These are phyloP conservation scores for Cercospora sp. DNA, from an alignment of 2,329 filamentous ascomycete genomes.

Conservation along the genomic window DNA sequence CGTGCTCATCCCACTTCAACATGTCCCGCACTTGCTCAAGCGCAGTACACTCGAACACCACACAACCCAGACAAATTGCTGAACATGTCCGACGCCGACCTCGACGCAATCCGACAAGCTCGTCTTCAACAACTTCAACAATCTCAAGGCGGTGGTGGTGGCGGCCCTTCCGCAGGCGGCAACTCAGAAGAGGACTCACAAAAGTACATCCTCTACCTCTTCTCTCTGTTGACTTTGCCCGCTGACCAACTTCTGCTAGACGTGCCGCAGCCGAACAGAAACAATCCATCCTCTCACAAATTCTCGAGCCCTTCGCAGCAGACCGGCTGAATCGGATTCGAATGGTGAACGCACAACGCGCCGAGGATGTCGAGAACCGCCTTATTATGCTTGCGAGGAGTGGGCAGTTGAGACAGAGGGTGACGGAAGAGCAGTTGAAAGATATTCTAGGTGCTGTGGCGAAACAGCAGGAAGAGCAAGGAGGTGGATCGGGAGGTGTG, in stretches of 20 bases:
- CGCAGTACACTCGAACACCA: background rate
- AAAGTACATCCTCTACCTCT: constrained; percentile 48
- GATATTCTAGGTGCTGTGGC: constrained; percentile 82
- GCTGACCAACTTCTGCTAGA: constrained; percentile 24
- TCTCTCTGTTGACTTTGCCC: constrained; percentile 31
- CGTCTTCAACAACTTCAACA: constrained; percentile 88
- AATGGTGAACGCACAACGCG: constrained; percentile 90
- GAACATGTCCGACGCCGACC: constrained; percentile 64
- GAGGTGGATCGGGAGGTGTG: constrained; percentile 45
- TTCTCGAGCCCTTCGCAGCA: constrained; percentile 89
- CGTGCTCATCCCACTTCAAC: background rate
- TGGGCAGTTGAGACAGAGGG: constrained; percentile 82
- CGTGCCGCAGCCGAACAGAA: constrained; percentile 56
- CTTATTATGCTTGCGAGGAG: constrained; percentile 87
- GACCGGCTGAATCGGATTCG: constrained; percentile 93
- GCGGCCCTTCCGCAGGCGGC: constrained; percentile 48
- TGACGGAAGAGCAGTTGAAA: constrained; percentile 91
- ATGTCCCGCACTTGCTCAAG: background rate
- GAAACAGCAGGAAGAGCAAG: constrained; percentile 64
- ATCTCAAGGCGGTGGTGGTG: constrained; percentile 54
- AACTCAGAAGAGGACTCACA: constrained; percentile 58
- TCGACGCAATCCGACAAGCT: constrained; percentile 82
- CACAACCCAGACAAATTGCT: background rate
- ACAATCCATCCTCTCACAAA: constrained; percentile 79
- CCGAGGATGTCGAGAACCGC: constrained; percentile 85